phyloP scores from a whole-genome alignment of 331 rosid species.

The Ulmus americana region DNA sequence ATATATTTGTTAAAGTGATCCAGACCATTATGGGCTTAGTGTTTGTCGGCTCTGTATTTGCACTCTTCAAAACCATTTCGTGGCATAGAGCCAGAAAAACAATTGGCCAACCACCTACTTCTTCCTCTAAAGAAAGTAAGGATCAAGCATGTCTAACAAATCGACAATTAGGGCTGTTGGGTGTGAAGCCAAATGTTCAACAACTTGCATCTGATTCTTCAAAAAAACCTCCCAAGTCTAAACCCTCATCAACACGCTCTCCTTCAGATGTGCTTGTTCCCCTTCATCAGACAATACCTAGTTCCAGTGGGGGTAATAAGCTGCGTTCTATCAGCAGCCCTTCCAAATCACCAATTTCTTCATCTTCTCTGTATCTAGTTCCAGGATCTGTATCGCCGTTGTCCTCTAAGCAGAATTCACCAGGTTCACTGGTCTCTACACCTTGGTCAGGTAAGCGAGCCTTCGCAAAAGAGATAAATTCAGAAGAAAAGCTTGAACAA shows the following conservation, averaged over 20 bases:
- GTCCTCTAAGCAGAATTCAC: constrained; percentile 38
- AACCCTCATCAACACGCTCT: constrained; percentile 34
- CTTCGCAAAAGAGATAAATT: constrained; percentile 60
- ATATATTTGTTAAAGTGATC: constrained; percentile 54
- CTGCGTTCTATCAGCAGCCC: constrained; percentile 44
- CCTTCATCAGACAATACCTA: constrained; percentile 61
- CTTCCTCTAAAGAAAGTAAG: constrained; percentile 38
- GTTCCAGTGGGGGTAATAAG: constrained; percentile 48
- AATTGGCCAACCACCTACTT: constrained; percentile 27
- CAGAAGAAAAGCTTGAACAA: constrained; percentile 77
- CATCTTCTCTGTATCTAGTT: constrained; percentile 58
- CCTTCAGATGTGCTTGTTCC: constrained; percentile 80
- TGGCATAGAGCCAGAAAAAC: constrained; percentile 34
- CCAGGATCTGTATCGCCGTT: constrained; percentile 56
- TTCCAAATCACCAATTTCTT: constrained; percentile 53
- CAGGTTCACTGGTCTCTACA: constrained; percentile 48
- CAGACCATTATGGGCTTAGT: constrained; percentile 51
- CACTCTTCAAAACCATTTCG: constrained; percentile 55
- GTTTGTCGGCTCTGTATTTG: constrained; percentile 50
- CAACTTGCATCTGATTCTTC: constrained; percentile 38
- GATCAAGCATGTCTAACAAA: constrained; percentile 48
- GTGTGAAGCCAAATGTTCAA: constrained; percentile 62
- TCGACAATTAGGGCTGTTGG: constrained; percentile 69
- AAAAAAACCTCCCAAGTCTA: constrained; percentile 78
- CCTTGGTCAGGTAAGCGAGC: constrained; percentile 79